A percentile compares a stretch with the other conserved stretches of the same genome.
These are phyloP conservation scores for Schizochytrium sp. DNA, from an alignment of 108 stramenopile species.

Conservation along the genomic window DNA sequence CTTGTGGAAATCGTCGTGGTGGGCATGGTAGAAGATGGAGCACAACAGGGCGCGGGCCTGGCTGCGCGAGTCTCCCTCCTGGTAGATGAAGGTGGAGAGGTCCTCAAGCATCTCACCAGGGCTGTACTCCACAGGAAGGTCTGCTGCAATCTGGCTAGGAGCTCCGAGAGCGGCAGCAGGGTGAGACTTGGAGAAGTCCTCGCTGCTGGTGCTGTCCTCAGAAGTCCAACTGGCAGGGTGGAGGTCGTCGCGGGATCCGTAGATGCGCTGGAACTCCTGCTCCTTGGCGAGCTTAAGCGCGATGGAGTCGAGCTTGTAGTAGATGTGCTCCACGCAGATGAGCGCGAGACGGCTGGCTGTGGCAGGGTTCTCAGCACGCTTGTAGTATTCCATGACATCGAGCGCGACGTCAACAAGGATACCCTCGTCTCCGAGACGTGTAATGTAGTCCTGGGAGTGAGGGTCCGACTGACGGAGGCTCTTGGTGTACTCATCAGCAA, in stretches of 20 bases:
- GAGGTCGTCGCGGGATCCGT: conserved; percentile 80
- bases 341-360: conserved; percentile 85
- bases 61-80: conserved; percentile 86
- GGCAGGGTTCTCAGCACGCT: conserved; percentile 76
- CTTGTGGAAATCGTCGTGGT: conserved; percentile 94
- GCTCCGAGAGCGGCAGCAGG: conserved; percentile 82
- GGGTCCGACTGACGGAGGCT: conserved; percentile 90
- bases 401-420: conserved; percentile 83
- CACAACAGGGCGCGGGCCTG: conserved; percentile 94
- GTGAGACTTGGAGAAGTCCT: conserved; percentile 72
- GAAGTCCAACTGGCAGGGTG: conserved; percentile 84
- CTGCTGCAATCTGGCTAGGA: conserved; percentile 73
- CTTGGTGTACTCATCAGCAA: conserved; percentile 97
- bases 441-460: conserved; percentile 90
- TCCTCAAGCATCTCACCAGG: conserved; percentile 74
- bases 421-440: conserved; percentile 89
- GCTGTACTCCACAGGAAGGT: background rate
- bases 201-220: conserved; percentile 64
- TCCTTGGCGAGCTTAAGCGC: conserved; percentile 86
- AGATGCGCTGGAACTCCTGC: conserved; percentile 77
- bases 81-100: conserved; percentile 89
- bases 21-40: conserved; percentile 94
- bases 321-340: conserved; percentile 89
- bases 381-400: conserved; percentile 85
- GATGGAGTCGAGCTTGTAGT: conserved; percentile 96